phyloP scores from a whole-genome alignment of 345 rosid species.

The Eucalyptus caleyi region DNA sequence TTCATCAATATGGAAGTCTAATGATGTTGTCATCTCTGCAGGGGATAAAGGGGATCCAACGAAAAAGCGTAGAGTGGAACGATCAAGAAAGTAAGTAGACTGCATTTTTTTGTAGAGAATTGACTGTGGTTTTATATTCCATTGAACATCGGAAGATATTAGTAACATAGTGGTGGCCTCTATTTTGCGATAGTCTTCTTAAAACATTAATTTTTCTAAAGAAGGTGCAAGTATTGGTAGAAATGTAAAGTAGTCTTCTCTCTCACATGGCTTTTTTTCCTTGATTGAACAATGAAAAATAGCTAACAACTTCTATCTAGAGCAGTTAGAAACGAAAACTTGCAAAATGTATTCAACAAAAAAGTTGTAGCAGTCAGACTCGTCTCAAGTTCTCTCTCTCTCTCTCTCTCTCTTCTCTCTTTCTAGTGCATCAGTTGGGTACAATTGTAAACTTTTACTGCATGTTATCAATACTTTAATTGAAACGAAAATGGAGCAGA shows the following conservation, averaged over 20 bases:
- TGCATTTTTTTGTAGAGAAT: neutral
- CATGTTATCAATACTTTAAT: neutral
- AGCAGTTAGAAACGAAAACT: neutral
- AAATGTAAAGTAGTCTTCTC: neutral
- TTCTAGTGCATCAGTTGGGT: neutral
- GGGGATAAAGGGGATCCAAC: constrained; percentile 59
- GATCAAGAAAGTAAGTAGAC: constrained; percentile 55
- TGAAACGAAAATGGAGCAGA: neutral
- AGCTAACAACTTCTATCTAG: neutral
- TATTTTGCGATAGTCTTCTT: neutral
- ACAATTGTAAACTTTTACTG: neutral
- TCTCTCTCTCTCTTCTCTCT: neutral
- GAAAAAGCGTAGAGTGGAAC: constrained; percentile 65
- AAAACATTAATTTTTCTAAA: neutral
- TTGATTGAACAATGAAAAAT: neutral
- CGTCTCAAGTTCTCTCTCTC: neutral
- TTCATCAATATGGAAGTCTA: neutral
- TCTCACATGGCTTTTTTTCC: neutral
- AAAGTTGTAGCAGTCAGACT: neutral
- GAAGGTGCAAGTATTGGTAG: neutral
- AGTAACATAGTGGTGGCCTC: neutral
- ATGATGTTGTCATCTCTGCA: constrained; percentile 7
- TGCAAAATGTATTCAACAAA: neutral
- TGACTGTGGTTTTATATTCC: neutral
- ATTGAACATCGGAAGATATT: neutral